Percentiles rank a stretch among this genome's conserved stretches.
phyloP scores from a whole-genome alignment of 805 yeast species.

The Starmerella apis region DNA sequence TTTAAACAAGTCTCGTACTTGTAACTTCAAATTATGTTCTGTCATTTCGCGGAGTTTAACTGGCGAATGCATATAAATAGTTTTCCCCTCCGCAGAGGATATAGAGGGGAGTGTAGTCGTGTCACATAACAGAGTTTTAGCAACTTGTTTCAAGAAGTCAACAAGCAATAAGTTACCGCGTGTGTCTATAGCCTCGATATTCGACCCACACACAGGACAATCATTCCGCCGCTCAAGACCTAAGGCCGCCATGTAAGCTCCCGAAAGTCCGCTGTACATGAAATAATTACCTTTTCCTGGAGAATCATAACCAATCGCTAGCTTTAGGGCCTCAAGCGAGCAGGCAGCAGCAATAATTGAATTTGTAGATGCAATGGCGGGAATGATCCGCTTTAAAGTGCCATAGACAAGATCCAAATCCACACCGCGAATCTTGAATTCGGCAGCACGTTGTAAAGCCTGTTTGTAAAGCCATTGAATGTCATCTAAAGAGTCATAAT shows the following conservation, averaged over 20 bases:
- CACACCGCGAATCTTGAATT: constrained; percentile 60
- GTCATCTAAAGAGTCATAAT: constrained; percentile 59
- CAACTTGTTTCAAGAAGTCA: constrained; percentile 38
- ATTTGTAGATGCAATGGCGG: constrained; percentile 89
- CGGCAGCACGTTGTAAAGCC: constrained; percentile 49
- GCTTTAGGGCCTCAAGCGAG: constrained; percentile 74
- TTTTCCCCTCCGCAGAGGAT: constrained; percentile 32
- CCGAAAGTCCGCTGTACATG: constrained; percentile 78
- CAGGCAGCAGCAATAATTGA: constrained; percentile 85
- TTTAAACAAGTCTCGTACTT: constrained; percentile 34
- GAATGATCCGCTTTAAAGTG: constrained; percentile 82
- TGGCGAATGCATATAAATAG: constrained; percentile 42
- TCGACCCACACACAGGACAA: constrained; percentile 69
- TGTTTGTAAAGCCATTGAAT: constrained; percentile 50
- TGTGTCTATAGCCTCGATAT: constrained; percentile 22
- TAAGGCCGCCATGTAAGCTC: constrained; percentile 66
- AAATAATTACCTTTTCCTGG: constrained; percentile 51
- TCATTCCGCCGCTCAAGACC: constrained; percentile 47
- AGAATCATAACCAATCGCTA: constrained; percentile 33
- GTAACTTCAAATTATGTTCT: constrained; percentile 35
- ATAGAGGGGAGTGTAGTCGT: not conserved
- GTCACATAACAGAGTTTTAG: constrained; percentile 22
- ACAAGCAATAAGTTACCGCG: constrained; percentile 31
- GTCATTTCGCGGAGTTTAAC: constrained; percentile 39
- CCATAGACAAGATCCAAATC: constrained; percentile 67